phyloP scores from a whole-genome alignment of 768 basidiomycete species.

The Tricholoma sp. region DNA sequence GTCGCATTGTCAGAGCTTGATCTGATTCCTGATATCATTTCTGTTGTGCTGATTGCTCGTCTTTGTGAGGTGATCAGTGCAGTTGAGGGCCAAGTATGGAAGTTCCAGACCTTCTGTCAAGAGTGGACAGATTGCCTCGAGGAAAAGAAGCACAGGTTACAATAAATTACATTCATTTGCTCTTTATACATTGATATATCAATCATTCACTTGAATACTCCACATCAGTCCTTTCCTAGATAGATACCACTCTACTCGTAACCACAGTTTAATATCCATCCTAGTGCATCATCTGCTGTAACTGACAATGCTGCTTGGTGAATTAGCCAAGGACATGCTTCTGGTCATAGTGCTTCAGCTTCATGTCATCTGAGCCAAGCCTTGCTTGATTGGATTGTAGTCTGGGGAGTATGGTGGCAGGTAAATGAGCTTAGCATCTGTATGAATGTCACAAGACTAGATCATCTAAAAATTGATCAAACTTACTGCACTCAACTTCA shows the following conservation, averaged over 20 bases:
- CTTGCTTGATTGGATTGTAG: neutral
- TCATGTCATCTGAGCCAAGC: neutral
- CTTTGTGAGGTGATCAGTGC: conserved; percentile 10
- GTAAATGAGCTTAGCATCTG: neutral
- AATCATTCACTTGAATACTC: neutral
- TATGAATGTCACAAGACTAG: neutral
- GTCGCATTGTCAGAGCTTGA: neutral
- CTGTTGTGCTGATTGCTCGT: conserved; percentile 9
- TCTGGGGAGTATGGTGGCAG: neutral
- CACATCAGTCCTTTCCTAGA: neutral
- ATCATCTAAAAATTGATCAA: neutral
- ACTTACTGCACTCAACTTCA: neutral
- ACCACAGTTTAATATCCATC: neutral
- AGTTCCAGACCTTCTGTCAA: conserved; percentile 9
- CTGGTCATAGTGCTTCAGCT: neutral
- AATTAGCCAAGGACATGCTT: neutral
- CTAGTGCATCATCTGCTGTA: neutral
- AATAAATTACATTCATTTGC: too few relatives aligned
- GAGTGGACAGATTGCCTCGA: conserved; percentile 10
- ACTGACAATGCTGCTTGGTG: neutral
- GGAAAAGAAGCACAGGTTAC: conserved; percentile 9
- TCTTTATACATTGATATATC: neutral
- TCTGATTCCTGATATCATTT: conserved; percentile 15
- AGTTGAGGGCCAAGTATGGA: conserved; percentile 11
- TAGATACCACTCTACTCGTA: neutral